Conservation (phyloP, 257 asterid genomes). For the Lycium barbarum region DNA sequence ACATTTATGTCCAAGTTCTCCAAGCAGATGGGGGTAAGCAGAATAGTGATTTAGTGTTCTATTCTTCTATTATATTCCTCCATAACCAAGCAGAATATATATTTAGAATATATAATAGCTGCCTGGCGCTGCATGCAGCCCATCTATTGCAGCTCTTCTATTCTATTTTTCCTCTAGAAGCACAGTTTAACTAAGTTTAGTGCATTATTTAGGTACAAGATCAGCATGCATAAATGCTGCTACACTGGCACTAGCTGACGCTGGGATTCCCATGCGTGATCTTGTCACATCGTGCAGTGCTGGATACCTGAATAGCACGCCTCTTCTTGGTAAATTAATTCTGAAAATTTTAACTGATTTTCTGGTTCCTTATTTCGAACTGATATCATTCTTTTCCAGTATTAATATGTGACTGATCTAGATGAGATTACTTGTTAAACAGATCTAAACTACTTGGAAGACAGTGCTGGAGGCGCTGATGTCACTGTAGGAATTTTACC, state of each 20-base stretch:
- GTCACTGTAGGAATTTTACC: slow-evolving; percentile 94
- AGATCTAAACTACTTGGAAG: slow-evolving; percentile 94
- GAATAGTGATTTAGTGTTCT: not conserved
- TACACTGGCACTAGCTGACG: slow-evolving; percentile 95
- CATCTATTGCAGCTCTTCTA: not conserved
- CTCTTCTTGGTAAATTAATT: slow-evolving; percentile 71
- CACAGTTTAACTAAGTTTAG: slow-evolving; percentile 26
- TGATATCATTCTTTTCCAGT: not conserved
- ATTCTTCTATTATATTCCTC: not conserved
- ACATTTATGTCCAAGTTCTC: slow-evolving; percentile 95
- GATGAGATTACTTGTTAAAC: slow-evolving; percentile 29
- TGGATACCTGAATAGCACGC: slow-evolving; percentile 83
- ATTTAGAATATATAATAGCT: slow-evolving; percentile 23
- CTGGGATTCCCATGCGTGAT: slow-evolving; percentile 97
- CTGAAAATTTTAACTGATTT: not conserved
- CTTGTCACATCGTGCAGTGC: slow-evolving; percentile 92
- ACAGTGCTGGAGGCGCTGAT: slow-evolving; percentile 99
- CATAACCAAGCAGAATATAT: not conserved
- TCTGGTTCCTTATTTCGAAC: not conserved
- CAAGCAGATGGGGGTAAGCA: slow-evolving; percentile 96
- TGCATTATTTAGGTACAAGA: slow-evolving; percentile 75
- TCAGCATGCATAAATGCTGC: slow-evolving; percentile 99
- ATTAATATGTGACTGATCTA: slow-evolving; percentile 11
- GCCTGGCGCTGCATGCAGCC: slow-evolving; percentile 18
- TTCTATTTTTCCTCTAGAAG: not conserved